Evolutionary conservation across 129 eudicot genomes (phyloP).

Genomic region (Solidago caesia): DNA sequence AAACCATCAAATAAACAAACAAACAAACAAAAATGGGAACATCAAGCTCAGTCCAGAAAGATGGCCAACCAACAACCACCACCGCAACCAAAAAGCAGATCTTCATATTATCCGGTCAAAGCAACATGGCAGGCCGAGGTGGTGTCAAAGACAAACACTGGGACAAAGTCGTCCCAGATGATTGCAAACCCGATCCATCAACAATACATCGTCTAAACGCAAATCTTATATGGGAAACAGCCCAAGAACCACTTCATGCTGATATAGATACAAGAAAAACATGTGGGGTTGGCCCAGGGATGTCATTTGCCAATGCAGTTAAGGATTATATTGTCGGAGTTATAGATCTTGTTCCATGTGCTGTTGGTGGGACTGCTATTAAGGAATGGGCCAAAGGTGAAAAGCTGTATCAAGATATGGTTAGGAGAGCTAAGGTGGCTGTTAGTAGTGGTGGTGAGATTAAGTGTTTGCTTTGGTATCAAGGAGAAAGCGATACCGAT

Average conservation of each 20-base stretch:
- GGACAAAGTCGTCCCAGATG: constrained; percentile 70
- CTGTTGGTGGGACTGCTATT: constrained; percentile 81
- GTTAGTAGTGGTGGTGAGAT: constrained; percentile 51
- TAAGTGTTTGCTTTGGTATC: constrained; percentile 88
- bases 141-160: constrained; percentile 64
- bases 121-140: constrained; percentile 99
- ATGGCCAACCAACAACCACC: constrained; percentile 30
- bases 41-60: constrained; percentile 27
- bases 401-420: constrained; percentile 57
- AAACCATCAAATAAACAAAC: not conserved
- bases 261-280: constrained; percentile 68
- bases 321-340: constrained; percentile 52
- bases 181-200: constrained; percentile 57
- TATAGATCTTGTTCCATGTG: constrained; percentile 72
- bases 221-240: constrained; percentile 67
- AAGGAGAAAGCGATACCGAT: constrained; percentile 77
- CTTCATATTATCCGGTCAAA: constrained; percentile 89
- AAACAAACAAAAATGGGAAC: constrained; percentile 31
- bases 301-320: constrained; percentile 78
- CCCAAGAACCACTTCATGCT: constrained; percentile 80
- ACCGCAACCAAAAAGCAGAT: constrained; percentile 43
- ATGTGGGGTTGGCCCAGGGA: constrained; percentile 90
- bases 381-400: constrained; percentile 71
- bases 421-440: constrained; percentile 57
- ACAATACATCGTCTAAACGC: constrained; percentile 82